phyloP scores from a whole-genome alignment of 208 protist genomes.

The Leishmania tarentolae region DNA sequence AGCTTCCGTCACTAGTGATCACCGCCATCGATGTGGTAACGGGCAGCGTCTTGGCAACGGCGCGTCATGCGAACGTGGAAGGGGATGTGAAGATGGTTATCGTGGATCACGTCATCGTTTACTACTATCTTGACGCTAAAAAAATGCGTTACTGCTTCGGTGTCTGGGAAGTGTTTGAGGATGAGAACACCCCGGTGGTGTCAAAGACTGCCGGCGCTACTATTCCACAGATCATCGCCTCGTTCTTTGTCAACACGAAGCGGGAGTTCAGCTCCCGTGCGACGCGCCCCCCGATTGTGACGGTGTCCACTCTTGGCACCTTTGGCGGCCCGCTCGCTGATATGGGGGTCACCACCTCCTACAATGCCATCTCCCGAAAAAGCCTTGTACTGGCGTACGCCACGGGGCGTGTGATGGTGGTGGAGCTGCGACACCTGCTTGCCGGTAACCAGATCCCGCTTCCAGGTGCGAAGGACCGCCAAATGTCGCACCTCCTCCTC shows the following conservation, averaged over 20 bases:
- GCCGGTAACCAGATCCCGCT: slow-evolving; percentile 69
- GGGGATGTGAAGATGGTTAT: slow-evolving; percentile 78
- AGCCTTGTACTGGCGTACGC: slow-evolving; percentile 79
- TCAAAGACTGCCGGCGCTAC: slow-evolving; percentile 68
- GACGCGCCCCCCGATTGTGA: slow-evolving; percentile 68
- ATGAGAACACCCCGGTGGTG: slow-evolving; percentile 50
- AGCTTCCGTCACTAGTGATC: slow-evolving; percentile 74
- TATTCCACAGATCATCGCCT: slow-evolving; percentile 69
- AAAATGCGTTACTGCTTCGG: slow-evolving; percentile 85
- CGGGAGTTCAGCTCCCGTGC: slow-evolving; percentile 81
- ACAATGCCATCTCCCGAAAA: slow-evolving; percentile 78
- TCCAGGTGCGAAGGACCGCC: slow-evolving; percentile 40
- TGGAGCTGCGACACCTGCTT: slow-evolving; percentile 72
- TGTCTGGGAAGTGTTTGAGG: slow-evolving; percentile 90
- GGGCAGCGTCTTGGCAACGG: slow-evolving; percentile 75
- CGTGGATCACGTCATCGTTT: slow-evolving; percentile 83
- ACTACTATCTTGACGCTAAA: slow-evolving; percentile 85
- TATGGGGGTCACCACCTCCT: slow-evolving; percentile 82
- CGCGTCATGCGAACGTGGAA: slow-evolving; percentile 78
- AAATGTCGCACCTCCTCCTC: slow-evolving; percentile 73
- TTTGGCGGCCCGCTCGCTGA: slow-evolving; percentile 61
- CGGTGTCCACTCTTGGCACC: slow-evolving; percentile 64
- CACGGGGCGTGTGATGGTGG: slow-evolving; percentile 69
- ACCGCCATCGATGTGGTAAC: slow-evolving; percentile 83
- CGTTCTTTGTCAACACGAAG: slow-evolving; percentile 68